Base-by-base conservation (phyloP, 805 yeast genomes). In the Vanderwaltozyma verrucispora region DNA sequence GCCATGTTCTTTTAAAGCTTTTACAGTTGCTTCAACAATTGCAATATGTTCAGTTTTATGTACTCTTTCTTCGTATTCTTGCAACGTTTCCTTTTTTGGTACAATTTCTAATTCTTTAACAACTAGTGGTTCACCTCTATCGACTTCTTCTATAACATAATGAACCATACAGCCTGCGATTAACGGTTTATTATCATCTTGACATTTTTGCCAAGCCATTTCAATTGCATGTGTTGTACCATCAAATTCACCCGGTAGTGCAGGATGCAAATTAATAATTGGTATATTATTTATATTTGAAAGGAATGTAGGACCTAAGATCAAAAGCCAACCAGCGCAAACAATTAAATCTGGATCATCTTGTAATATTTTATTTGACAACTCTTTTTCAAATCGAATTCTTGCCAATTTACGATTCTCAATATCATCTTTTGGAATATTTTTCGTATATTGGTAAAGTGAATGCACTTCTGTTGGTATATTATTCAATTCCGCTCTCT, bases 271-370 rank as follows among this genome's bases (percentile, higher is more conserved):
- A 54, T 92, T 92, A 51, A 92, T 87, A 45, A 92, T 88, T 27
- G 88, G 84, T 21, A 87, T 71, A 2, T 69, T 57, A 35, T 67
- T 74, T 25, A 88, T 60, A 3, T 88, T 87, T 28, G 65, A 62
- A 42, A 92, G 67, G 47, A 86, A 87, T 16, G 74, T 68, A 3
- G 85, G 77, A 1, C 96, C 82, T 42, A 92, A 68, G 41, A 92
- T 92, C 36, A 92, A 71, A 88, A 92, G 80, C 98, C 98, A 92
- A 2, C 98, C 98, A 4, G 98, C 98, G 63, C 98, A 92, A 5
- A 92, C 96, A 29, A 92, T 77, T 45, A 92, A 68, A 47, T 83
- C 84, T 4, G 97, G 97, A 46, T 70, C 69, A 24, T 58, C 78
- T 39, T 67, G 56, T 18, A 84, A 56, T 17, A 92, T 74, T 18